Conservation (phyloP, 306 rosid species). For the Vigna reflexopilosa region DNA sequence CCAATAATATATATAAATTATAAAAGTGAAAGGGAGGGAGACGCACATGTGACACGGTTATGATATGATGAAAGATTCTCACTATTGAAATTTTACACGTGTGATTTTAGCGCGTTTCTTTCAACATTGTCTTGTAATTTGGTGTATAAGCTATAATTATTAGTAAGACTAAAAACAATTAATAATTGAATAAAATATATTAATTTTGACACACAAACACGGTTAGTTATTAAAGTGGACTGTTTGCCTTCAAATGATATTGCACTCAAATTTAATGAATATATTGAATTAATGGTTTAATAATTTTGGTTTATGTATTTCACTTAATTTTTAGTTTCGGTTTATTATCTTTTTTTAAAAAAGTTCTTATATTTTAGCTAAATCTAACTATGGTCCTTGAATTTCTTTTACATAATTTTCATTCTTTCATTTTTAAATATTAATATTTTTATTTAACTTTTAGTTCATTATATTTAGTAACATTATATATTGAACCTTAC, state of each 20-base stretch:
- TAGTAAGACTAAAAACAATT: neutral
- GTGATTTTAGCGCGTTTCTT: neutral
- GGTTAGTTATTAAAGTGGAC: neutral
- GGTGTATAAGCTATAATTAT: neutral
- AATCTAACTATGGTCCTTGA: too few species aligned
- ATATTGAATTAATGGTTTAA: too few species aligned
- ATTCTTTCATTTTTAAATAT: too few species aligned
- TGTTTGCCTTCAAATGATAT: neutral
- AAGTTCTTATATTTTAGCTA: too few species aligned
- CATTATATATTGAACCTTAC: too few species aligned
- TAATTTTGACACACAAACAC: neutral
- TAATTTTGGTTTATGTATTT: too few species aligned
- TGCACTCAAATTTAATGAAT: neutral
- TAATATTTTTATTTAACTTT: too few species aligned
- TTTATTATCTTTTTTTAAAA: too few species aligned
- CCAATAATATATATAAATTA: too few species aligned
- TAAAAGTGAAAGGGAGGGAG: neutral
- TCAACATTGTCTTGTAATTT: neutral
- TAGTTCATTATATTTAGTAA: too few species aligned
- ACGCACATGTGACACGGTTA: neutral
- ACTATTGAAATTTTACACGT: neutral
- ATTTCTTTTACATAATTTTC: too few species aligned
- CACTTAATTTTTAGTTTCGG: too few species aligned
- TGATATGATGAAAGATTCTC: constrained; percentile 6
- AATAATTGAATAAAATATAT: neutral